Base-by-base conservation (phyloP, 805 yeast genomes). In the Yarrowia hollandica region DNA sequence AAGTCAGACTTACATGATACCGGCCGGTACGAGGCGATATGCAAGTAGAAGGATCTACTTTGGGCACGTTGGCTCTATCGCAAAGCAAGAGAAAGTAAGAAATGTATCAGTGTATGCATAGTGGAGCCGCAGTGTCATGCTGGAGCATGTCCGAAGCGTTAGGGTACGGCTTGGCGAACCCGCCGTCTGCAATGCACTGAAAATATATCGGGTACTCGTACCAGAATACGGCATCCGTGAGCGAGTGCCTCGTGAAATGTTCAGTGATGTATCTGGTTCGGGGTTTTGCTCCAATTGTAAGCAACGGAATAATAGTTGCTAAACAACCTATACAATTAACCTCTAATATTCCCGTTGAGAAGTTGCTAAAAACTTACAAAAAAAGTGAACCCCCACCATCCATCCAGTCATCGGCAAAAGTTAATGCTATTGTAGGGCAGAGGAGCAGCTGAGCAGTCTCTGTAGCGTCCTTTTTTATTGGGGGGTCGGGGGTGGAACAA, bases 21-120 rank as follows among this genome's bases (percentile, higher is more conserved):
- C n/a, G n/a, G n/a, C 46, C 30, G 21, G 21, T 39, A 23, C 31
- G 46, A 39, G 46, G 46, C 46, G 30, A 12, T 12, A 39, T 39
- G 46, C 46, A 39, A 39, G 31, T 25, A 5, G 14, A 41, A 25
- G 21, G n/a, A 21, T 7, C 31, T 23, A 41, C 46, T 41, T 25
- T 23, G 31, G 8, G 31, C 46, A 41, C 46, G 46, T 41, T 41
- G 25, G n/a, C 44, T 6, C 28, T 9, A 3, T 22, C 18, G 28
- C n/a, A 41, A 41, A n/a, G n/a, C n/a, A n/a, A n/a, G n/a, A n/a
- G n/a, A n/a, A 25, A 10, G 16, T n/a, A 41, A 10, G 16, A 41
- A 41, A 41, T 41, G 46, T 41, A 41, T 15, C 11, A 5, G 15
- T 10, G 14, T 18, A 10, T 41, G 46, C 31, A 41, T 23, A 7